Percentiles rank a stretch among this genome's conserved stretches.
Evolutionary conservation across 2,329 filamentous ascomycete species (phyloP).

Genomic region (Domatiomyces globalis): DNA sequence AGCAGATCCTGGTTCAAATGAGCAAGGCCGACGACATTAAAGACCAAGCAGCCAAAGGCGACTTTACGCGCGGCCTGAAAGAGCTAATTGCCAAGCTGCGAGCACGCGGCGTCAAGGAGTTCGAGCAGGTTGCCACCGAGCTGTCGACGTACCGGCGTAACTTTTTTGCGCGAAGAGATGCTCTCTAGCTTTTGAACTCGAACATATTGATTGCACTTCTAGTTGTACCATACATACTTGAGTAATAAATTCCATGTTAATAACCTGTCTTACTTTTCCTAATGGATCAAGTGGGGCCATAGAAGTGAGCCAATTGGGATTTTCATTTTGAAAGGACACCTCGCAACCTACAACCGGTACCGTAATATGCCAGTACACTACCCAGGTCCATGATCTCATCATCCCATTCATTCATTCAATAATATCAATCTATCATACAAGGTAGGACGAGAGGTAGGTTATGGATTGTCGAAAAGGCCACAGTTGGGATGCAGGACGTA

Average conservation of each 20-base stretch:
- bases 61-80: constrained; percentile 33
- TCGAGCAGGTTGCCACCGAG: constrained; percentile 34
- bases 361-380: no score
- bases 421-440: no score
- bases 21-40: constrained; percentile 33
- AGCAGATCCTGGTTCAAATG: constrained; percentile 38
- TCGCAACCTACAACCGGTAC: no score
- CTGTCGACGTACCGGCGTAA: constrained; percentile 37
- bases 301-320: background rate
- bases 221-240: background rate
- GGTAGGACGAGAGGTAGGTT: constrained; percentile 1
- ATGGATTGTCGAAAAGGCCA: constrained; percentile 47
- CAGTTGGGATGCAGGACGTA: constrained; percentile 95
- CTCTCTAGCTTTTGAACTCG: background rate
- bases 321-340: background rate
- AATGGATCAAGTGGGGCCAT: background rate
- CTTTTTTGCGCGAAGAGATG: constrained; percentile 5
- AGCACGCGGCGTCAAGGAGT: constrained; percentile 36
- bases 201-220: background rate
- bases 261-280: no score
- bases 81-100: constrained; percentile 37
- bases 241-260: background rate
- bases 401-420: no score
- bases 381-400: no score
- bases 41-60: constrained; percentile 30